A percentile compares a stretch with the other conserved stretches of the same genome.
These are phyloP conservation scores for Fusarium albosuccineum DNA, from an alignment of 2,329 filamentous ascomycete genomes.

Conservation along the genomic window DNA sequence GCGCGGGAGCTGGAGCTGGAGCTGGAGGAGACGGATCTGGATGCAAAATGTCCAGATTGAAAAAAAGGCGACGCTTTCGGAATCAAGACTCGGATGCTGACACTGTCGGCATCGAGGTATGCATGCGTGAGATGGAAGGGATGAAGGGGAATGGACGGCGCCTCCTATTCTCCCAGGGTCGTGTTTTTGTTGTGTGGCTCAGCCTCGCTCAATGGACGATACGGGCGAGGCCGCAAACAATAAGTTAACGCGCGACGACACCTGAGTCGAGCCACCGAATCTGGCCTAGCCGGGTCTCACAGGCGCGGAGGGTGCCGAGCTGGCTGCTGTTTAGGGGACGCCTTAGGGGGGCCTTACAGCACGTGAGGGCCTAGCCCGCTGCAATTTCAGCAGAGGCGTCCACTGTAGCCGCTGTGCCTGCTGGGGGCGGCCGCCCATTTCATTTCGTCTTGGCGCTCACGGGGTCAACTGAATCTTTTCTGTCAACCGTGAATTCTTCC, in stretches of 20 bases:
- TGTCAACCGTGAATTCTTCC: conserved; percentile 10
- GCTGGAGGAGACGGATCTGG: background rate
- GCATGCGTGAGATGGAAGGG: background rate
- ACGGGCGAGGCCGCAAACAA: conserved; percentile 31
- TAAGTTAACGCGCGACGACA: conserved; percentile 13
- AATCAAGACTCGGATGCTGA: background rate
- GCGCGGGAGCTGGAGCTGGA: conserved; percentile 18
- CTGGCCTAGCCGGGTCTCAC: conserved; percentile 18
- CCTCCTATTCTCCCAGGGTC: conserved; percentile 19
- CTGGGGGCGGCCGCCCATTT: conserved; percentile 2
- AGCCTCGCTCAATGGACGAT: conserved; percentile 32
- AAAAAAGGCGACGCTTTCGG: background rate
- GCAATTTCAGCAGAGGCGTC: conserved; percentile 6
- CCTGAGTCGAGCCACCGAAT: conserved; percentile 24
- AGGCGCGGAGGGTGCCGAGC: conserved; percentile 4
- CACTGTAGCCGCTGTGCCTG: conserved; percentile 7
- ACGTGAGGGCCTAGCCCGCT: conserved; percentile 23
- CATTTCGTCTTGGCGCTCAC: background rate
- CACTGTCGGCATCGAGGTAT: too few species aligned
- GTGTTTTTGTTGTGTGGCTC: conserved; percentile 23
- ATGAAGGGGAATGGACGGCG: conserved; percentile 2
- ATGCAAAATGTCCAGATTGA: background rate
- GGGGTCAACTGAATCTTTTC: background rate
- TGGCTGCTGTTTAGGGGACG: conserved; percentile 15
- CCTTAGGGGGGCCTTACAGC: conserved; percentile 7